Base-by-base conservation (phyloP, 1,139 yeast species). In the Sugiyamaella neomexicana region DNA sequence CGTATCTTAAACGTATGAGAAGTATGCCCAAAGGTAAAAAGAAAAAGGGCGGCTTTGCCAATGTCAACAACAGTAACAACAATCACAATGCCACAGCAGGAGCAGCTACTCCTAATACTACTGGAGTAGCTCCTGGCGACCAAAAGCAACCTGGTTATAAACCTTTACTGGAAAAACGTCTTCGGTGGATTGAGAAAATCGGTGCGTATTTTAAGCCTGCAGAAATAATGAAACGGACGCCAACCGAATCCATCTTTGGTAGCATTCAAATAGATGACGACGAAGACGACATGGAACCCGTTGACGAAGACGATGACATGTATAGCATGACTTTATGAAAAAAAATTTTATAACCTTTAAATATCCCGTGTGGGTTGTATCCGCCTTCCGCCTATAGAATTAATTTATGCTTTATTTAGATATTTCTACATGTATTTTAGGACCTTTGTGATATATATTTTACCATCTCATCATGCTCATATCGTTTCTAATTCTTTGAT, bases 161-260 rank as follows among this genome's bases (percentile, higher is more conserved):
- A 40, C 52, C 93, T 1, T 72, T 91, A 55, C 72, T 93, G 61
- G 98, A 91, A 60, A 93, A 93, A 72, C 81, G 99, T 55, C 75
- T 72, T 58, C 82, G 95, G 62, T 93, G 99, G 99, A 86, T 91
- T 48, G 81, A 80, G 23, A 89, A 85, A 68, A 89, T 95, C 60
- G 98, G 98, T 1, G 88, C 89, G 31, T 78, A 91, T 53, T 93
- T 93, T 71, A 77, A 75, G 56, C 77, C 85, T 15, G 75, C 75
- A 32, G 80, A 85, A 5, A 82, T 83, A 59, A 77, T 84, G 65
- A 86, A 87, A 87, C 76, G 95, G 49, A 82, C 86, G 58, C 97
- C 97, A 2, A 69, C 69, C 37, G 83, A 80, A 55, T 77, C 85
- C 27, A 78, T 88, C 2, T 83, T 84, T 60, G 66, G 69, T 36